Conservation (phyloP, 345 rosid species). For the Linum usitatissimum region DNA sequence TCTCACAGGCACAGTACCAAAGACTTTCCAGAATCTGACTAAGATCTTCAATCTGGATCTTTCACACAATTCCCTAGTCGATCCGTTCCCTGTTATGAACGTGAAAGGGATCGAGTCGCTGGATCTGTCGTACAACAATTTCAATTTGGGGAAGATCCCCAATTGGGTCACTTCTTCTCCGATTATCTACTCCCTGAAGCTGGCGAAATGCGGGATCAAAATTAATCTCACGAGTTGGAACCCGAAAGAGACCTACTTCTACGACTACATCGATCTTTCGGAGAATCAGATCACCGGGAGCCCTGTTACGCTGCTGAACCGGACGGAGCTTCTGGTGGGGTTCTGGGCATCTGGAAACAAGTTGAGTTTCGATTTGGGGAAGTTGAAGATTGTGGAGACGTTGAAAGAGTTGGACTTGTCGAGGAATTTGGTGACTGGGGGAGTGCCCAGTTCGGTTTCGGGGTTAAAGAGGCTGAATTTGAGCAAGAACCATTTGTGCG, state of each 20-base stretch:
- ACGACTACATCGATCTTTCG: slow-evolving; percentile 61
- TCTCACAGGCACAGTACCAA: slow-evolving; percentile 41
- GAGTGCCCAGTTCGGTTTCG: slow-evolving; percentile 37
- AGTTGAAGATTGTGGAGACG: slow-evolving; percentile 14
- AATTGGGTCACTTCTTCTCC: slow-evolving; percentile 66
- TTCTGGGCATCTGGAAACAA: slow-evolving; percentile 4
- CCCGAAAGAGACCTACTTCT: slow-evolving; percentile 52
- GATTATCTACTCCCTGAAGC: slow-evolving; percentile 57
- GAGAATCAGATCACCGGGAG: slow-evolving; percentile 40
- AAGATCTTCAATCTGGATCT: slow-evolving; percentile 73
- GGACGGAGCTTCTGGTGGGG: slow-evolving; percentile 3
- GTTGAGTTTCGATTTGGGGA: slow-evolving; percentile 3
- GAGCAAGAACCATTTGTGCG: slow-evolving; percentile 58
- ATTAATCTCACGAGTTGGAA: slow-evolving; percentile 43
- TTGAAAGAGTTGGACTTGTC: slow-evolving; percentile 20
- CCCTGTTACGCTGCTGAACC: not conserved
- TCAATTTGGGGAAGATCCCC: slow-evolving; percentile 52
- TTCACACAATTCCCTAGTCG: slow-evolving; percentile 43
- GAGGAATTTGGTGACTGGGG: slow-evolving; percentile 45
- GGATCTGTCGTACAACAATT: slow-evolving; percentile 51
- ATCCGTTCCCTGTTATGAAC: slow-evolving; percentile 55
- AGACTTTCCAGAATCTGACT: slow-evolving; percentile 49
- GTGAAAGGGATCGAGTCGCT: slow-evolving; percentile 75
- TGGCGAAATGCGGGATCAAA: slow-evolving; percentile 61
- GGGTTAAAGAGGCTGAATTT: slow-evolving; percentile 36